phyloP scores from a whole-genome alignment of 345 rosid genomes.

The Eucalyptus curtisii region DNA sequence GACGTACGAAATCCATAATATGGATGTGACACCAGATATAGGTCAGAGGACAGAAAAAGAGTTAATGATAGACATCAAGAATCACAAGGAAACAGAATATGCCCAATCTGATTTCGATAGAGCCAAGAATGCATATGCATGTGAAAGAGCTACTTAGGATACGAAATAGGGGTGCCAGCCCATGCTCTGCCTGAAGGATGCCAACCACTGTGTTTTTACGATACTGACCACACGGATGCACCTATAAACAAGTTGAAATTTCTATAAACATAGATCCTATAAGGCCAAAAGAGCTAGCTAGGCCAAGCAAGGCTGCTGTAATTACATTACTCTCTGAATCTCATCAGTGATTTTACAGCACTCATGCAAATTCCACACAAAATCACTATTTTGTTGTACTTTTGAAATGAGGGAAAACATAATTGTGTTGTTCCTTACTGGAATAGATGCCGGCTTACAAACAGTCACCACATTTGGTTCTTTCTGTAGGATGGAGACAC shows the following conservation, averaged over 20 bases:
- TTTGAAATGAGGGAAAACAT: neutral
- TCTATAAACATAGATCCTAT: neutral
- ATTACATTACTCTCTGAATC: neutral
- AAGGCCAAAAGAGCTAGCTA: neutral
- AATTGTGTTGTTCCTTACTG: constrained; percentile 38
- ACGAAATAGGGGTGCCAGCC: constrained; percentile 71
- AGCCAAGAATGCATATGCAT: neutral
- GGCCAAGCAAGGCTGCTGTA: neutral
- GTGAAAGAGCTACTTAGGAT: constrained; percentile 22
- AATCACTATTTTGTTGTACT: neutral
- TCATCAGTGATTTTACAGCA: neutral
- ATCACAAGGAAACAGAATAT: neutral
- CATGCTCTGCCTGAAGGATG: constrained; percentile 91
- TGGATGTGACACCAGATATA: neutral
- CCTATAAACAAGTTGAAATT: constrained; percentile 20
- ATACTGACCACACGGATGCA: constrained; percentile 98
- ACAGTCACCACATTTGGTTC: constrained; percentile 71
- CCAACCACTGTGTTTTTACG: constrained; percentile 96
- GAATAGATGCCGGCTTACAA: constrained; percentile 68
- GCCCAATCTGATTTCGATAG: neutral
- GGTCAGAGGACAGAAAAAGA: too few relatives aligned
- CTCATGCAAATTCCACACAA: neutral
- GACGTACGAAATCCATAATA: neutral
- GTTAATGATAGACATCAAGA: neutral
- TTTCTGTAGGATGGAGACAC: constrained; percentile 41